Conservation (phyloP, 2,329 filamentous ascomycete genomes). For the Diplocarpon mali region DNA sequence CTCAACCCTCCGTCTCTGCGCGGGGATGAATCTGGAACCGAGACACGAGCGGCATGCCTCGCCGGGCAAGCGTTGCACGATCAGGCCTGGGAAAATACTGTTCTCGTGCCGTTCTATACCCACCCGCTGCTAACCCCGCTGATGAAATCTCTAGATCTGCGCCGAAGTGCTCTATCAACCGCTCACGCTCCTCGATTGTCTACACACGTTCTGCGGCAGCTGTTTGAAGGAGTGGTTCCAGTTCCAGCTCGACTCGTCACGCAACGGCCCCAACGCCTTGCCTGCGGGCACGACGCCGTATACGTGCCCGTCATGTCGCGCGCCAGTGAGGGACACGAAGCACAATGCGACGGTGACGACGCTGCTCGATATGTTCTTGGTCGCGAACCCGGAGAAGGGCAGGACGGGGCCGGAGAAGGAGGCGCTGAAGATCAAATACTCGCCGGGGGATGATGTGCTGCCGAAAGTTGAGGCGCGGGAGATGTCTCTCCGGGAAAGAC, state of each 20-base stretch:
- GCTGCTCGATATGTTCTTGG: conserved; percentile 77
- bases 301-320: conserved; percentile 89
- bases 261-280: conserved; percentile 18
- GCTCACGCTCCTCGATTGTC: conserved; percentile 80
- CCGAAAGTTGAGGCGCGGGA: conserved; percentile 45
- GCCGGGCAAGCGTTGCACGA: conserved; percentile 9
- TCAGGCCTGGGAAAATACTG: background rate
- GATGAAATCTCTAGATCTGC: conserved; percentile 60
- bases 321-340: conserved; percentile 71
- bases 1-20: background rate
- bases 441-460: conserved; percentile 69
- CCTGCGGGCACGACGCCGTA: conserved; percentile 37
- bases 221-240: conserved; percentile 95
- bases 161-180: conserved; percentile 90
- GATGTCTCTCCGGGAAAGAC: conserved; percentile 41
- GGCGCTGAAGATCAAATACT: conserved; percentile 67
- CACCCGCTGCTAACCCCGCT: conserved; percentile 9
- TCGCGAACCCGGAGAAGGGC: conserved; percentile 65
- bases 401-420: conserved; percentile 62
- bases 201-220: conserved; percentile 91
- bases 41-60: conserved; percentile 3
- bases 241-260: conserved; percentile 43
- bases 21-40: background rate
- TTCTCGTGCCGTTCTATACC: conserved; percentile 1
- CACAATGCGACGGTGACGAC: conserved; percentile 88